phyloP scores from a whole-genome alignment of 371 early-diverging fungal genomes.

The Circinella umbellata region DNA sequence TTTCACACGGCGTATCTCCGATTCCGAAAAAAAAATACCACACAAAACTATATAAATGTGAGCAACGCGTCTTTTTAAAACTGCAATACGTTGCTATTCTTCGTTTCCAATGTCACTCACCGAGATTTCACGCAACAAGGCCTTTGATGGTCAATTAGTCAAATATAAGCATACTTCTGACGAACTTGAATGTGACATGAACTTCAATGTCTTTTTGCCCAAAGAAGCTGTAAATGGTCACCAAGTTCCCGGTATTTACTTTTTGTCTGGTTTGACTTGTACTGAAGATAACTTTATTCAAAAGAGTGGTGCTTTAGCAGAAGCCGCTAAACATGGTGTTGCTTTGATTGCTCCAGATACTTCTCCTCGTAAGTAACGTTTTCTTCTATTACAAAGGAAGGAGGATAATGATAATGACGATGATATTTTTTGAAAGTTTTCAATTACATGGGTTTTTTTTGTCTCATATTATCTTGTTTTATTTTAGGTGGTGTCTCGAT shows the following conservation, averaged over 20 bases:
- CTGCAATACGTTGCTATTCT: neutral
- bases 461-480: neutral
- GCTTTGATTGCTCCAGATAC: slow-evolving; percentile 87
- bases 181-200: slow-evolving; percentile 72
- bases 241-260: slow-evolving; percentile 72
- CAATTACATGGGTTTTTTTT: neutral
- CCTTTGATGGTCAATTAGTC: slow-evolving; percentile 71
- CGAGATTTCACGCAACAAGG: slow-evolving; percentile 47
- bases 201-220: slow-evolving; percentile 80
- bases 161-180: slow-evolving; percentile 77
- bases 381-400: slow-evolving; percentile 14
- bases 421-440: neutral
- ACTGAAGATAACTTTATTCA: slow-evolving; percentile 87
- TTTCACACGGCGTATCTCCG: neutral
- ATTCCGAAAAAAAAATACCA: neutral
- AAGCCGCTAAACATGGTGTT: slow-evolving; percentile 70
- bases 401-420: too few relatives aligned
- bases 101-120: slow-evolving; percentile 17
- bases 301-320: slow-evolving; percentile 79
- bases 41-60: neutral
- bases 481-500: slow-evolving; percentile 45
- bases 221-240: slow-evolving; percentile 39
- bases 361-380: slow-evolving; percentile 66
- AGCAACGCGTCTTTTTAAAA: neutral
- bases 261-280: slow-evolving; percentile 77